Percentiles rank a stretch among this genome's conserved stretches.
Conservation (phyloP, 805 yeast genomes). For the Cyberlindnera mycetangii region DNA sequence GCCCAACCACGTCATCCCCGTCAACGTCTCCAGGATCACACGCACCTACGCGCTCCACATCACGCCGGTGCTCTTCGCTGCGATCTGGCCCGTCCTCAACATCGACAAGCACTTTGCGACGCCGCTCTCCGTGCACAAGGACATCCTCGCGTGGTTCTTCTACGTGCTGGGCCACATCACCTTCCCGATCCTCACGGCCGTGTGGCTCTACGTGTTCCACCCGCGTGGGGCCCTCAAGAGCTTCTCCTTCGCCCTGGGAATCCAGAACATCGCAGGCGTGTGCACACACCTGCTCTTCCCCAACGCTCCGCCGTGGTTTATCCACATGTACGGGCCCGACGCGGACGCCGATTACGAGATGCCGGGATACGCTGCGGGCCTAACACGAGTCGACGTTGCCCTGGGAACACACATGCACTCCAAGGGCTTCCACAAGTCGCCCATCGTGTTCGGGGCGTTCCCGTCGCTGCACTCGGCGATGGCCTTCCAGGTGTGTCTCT, state of each 20-base stretch:
- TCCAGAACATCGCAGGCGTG: constrained; percentile 59
- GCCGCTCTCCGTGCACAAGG: constrained; percentile 44
- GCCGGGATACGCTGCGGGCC: constrained; percentile 71
- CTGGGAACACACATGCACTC: constrained; percentile 59
- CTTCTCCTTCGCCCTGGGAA: constrained; percentile 54
- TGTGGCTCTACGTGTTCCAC: constrained; percentile 64
- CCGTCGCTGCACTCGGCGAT: constrained; percentile 65
- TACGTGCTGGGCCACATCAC: constrained; percentile 61
- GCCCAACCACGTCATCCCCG: constrained; percentile 16
- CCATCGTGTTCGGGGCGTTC: constrained; percentile 67
- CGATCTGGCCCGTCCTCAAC: constrained; percentile 50
- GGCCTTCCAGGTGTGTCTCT: constrained; percentile 46
- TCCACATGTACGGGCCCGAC: constrained; percentile 57
- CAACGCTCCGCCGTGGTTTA: constrained; percentile 75
- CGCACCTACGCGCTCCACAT: constrained; percentile 16
- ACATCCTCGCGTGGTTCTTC: constrained; percentile 57
- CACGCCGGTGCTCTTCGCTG: constrained; percentile 37
- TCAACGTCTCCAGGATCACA: constrained; percentile 14
- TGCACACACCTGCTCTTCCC: constrained; percentile 61
- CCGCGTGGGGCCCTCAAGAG: constrained; percentile 58
- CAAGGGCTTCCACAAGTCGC: constrained; percentile 61
- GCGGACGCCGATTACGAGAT: constrained; percentile 54
- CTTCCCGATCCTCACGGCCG: constrained; percentile 58
- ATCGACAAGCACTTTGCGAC: constrained; percentile 39
- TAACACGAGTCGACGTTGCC: constrained; percentile 60